Base-by-base conservation (phyloP, 2,329 filamentous ascomycete genomes). In the Aspergillus sp. region DNA sequence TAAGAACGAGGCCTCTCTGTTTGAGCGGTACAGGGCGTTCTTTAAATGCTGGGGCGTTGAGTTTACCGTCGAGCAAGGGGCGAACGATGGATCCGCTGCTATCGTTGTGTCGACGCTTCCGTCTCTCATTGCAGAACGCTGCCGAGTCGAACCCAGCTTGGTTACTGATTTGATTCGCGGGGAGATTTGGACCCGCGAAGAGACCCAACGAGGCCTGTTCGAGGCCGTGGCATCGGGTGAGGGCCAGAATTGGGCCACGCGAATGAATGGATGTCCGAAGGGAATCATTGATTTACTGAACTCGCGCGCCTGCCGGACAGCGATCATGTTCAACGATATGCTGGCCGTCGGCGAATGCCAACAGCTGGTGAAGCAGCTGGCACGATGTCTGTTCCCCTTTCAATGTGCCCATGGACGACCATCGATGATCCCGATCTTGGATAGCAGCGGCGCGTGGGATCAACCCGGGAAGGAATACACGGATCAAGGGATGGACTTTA, bases 11-110 rank as follows among this genome's bases (percentile, higher is more conserved):
- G 67, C 72, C 2, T 54, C 69, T 0, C 73, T 90, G 2, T 80
- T 96, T 20, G 65, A 66, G 20, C 75, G 70, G 1, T 76, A 84
- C 49, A 73, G 69, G 1, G 49, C 66, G 0, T 78, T 85, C 57
- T 91, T 97, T 60, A 72, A 74, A 6, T 69, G 74, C 4, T 97
- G 93, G 92, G 91, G 90, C 0, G 82, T 96, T 20, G 56, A 78
- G 1, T 90, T 88, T 65, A 76, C 81, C n/a, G 51, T 83, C 2
- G 52, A 59, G 24, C 33, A 54, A 19, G 50, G 52, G 6, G 19
- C 53, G 36, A 51, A 20, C 24, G 54, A 53, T 26, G 33, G n/a
- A 13, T 50, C 54, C 14, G 51, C 49, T 2, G 54, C 49, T 4
- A 56, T 89, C 1, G 69, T 67, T 0, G 76, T 94, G 0, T 73